Evolutionary conservation across 2,329 filamentous ascomycete species (phyloP), one percentile per base, ranked within the genome.

Genomic region (Daldinia sp.): DNA sequence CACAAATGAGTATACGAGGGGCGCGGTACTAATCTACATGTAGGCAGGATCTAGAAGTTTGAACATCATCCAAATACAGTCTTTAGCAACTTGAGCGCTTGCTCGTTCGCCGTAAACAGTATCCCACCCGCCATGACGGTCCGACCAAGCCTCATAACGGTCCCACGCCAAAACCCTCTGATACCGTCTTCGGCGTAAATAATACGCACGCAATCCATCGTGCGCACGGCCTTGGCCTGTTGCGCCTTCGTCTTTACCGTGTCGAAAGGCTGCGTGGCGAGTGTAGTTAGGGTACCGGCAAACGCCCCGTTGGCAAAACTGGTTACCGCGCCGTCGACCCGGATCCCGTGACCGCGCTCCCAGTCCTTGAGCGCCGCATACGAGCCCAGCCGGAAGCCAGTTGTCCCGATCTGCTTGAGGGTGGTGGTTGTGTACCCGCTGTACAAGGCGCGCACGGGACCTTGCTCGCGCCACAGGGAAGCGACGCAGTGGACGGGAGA

Each of bases 311-410:
- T 77, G n/a, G 70, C 81, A 56, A 81, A 85, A 66, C 74, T 75
- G 11, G 39, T 51, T 15, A 67, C 19, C 2, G 66, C 7, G 81
- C 84, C 56, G 39, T 74, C 66, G 27, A 72, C 71, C 49, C 35
- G 70, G 23, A 3, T 27, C 39, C 67, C 69, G 9, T 56, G 66
- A 2, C 56, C 25, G 13, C 70, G 64, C 63, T 75, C 72, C 67
- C 68, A 72, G 52, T 89, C 86, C 71, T 88, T 89, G 58, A 89
- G 77, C 53, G 87, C 85, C 45, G 87, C 87, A 74, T 89, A 89
- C 2, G 83, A 82, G 1, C 87, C 87, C 78, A 89, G 83, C 3
- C 86, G 82, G 32, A 88, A 85, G 0, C 85, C 85, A 0, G 87
- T 88, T 0, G 86, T 86, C 9, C 82, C 83, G 5, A 85, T 83